Conservation (phyloP, 768 basidiomycete genomes). For the Collybia sp. region DNA sequence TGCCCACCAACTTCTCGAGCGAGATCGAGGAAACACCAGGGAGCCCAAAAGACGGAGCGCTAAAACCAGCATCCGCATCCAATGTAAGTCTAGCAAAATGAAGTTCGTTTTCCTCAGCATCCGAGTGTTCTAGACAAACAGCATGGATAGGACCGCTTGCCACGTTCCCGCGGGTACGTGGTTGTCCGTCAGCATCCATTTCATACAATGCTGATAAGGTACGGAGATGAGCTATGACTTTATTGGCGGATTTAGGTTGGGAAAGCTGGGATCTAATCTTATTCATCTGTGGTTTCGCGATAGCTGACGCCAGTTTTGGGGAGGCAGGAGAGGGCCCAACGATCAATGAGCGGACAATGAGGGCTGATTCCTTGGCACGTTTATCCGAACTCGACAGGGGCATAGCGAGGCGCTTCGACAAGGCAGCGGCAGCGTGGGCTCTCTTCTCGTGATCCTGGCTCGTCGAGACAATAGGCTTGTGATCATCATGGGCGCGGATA, state of each 20-base stretch:
- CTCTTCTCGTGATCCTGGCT: slow-evolving; percentile 36
- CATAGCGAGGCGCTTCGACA: slow-evolving; percentile 26
- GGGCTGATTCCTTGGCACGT: slow-evolving; percentile 60
- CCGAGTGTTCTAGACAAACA: slow-evolving; percentile 63
- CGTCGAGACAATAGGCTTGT: slow-evolving; percentile 28
- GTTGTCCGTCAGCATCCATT: slow-evolving; percentile 11
- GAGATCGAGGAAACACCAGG: slow-evolving; percentile 44
- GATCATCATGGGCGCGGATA: slow-evolving; percentile 22
- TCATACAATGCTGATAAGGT: slow-evolving; percentile 47
- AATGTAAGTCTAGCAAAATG: slow-evolving; percentile 47
- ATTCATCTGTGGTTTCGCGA: slow-evolving; percentile 48
- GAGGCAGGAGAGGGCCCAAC: slow-evolving; percentile 42
- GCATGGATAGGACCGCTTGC: slow-evolving; percentile 61
- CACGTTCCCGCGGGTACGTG: slow-evolving; percentile 3
- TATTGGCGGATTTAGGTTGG: slow-evolving; percentile 62
- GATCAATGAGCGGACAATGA: slow-evolving; percentile 63
- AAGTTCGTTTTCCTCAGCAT: slow-evolving; percentile 56
- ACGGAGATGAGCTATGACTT: slow-evolving; percentile 68
- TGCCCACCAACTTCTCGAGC: slow-evolving; percentile 39
- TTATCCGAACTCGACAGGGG: slow-evolving; percentile 43
- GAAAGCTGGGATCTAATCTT: slow-evolving; percentile 67
- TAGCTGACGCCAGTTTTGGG: slow-evolving; percentile 32
- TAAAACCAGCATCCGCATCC: slow-evolving; percentile 7
- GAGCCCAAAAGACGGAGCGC: slow-evolving; percentile 10
- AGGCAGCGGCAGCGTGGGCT: slow-evolving; percentile 25